phyloP scores from a whole-genome alignment of 345 rosid genomes.

The Bruguiera sexangula region DNA sequence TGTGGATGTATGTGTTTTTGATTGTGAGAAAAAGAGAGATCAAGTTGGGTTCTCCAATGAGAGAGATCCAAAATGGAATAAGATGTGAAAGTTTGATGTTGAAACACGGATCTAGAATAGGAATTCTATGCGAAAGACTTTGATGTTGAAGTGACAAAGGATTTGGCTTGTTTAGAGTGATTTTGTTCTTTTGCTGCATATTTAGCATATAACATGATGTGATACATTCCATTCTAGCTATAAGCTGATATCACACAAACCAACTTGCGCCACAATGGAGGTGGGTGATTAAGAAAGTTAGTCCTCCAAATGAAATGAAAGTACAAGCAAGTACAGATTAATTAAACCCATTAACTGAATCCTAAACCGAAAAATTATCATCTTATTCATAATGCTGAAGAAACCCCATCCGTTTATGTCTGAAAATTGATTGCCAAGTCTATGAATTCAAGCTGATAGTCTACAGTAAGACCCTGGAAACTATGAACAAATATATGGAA shows the following conservation, averaged over 20 bases:
- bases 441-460: too few relatives aligned
- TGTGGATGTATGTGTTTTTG: slow-evolving; percentile 3
- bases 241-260: not conserved
- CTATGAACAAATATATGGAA: too few relatives aligned
- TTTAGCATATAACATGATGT: slow-evolving; percentile 6
- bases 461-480: too few relatives aligned
- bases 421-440: too few relatives aligned
- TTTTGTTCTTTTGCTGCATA: slow-evolving; percentile 18
- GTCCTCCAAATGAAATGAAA: too few relatives aligned
- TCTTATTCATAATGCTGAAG: too few relatives aligned
- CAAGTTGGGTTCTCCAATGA: slow-evolving; percentile 21
- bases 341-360: too few relatives aligned
- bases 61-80: slow-evolving; percentile 15
- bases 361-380: too few relatives aligned
- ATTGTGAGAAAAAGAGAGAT: slow-evolving; percentile 7
- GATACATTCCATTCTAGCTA: too few relatives aligned
- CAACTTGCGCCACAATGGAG: not conserved
- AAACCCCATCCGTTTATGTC: too few relatives aligned
- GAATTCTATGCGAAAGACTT: slow-evolving; percentile 19
- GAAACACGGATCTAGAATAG: slow-evolving; percentile 35
- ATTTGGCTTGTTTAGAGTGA: slow-evolving; percentile 1
- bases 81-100: slow-evolving; percentile 36
- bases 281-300: too few relatives aligned
- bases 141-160: slow-evolving; percentile 29
- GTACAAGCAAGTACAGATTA: too few relatives aligned